Evolutionary conservation across 345 rosid species (phyloP).

Genomic region (Populus alba): DNA sequence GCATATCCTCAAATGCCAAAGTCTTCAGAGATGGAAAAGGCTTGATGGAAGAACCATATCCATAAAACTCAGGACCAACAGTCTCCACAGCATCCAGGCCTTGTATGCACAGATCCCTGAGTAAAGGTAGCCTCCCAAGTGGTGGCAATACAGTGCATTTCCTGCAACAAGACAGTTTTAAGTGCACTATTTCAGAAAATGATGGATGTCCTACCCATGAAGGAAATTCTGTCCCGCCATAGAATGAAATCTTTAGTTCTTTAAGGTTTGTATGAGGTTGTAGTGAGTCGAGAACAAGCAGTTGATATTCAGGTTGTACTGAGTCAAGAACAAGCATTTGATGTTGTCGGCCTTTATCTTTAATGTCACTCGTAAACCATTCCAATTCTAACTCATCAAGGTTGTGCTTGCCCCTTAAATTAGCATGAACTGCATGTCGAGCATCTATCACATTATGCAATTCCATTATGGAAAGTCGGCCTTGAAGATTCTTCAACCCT

Average conservation of each 20-base stretch:
- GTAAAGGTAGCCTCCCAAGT: constrained; percentile 4
- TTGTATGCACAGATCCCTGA: constrained; percentile 3
- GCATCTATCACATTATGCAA: background rate
- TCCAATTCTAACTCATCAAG: background rate
- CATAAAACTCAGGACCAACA: constrained; percentile 16
- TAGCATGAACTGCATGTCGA: constrained; percentile 4
- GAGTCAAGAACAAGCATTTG: background rate
- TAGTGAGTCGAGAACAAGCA: background rate
- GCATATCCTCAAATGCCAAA: constrained; percentile 16
- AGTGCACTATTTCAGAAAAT: constrained; percentile 2
- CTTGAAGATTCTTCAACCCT: constrained; percentile 26
- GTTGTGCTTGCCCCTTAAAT: background rate
- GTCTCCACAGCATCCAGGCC: constrained; percentile 3
- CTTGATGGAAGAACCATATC: background rate
- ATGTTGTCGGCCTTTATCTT: background rate
- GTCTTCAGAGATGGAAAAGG: constrained; percentile 15
- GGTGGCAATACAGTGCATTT: constrained; percentile 7
- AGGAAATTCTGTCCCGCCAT: constrained; percentile 9
- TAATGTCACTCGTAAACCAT: background rate
- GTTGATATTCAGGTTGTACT: background rate
- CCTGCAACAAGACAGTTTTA: background rate
- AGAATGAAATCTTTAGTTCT: background rate
- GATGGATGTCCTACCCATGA: constrained; percentile 18
- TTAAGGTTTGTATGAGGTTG: constrained; percentile 3
- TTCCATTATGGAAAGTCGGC: constrained; percentile 30